Evolutionary conservation across 2,329 filamentous ascomycete genomes (phyloP).

Genomic region (Beauveria asiatica): DNA sequence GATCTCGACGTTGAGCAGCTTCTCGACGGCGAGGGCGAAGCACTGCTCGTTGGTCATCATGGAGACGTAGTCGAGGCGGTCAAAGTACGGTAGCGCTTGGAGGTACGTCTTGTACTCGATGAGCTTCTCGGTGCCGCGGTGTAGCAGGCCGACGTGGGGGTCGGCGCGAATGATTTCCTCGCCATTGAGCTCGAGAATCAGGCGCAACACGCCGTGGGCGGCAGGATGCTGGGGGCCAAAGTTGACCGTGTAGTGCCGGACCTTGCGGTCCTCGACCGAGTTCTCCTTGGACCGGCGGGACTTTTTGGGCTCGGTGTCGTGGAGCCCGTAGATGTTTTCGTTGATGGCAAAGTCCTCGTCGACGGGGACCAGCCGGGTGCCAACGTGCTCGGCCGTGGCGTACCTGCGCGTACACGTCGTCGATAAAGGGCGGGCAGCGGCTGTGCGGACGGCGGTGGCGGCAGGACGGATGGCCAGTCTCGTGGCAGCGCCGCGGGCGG

Average conservation of each 20-base stretch:
- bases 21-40: constrained; percentile 91
- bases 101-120: constrained; percentile 99
- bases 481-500: constrained; percentile 58
- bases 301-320: constrained; percentile 30
- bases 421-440: constrained; percentile 53
- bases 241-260: constrained; percentile 98
- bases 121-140: constrained; percentile 97
- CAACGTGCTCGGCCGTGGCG: constrained; percentile 42
- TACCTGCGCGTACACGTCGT: constrained; percentile 54
- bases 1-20: constrained; percentile 93
- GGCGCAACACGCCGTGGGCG: constrained; percentile 91
- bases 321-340: constrained; percentile 40
- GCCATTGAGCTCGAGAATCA: constrained; percentile 96
- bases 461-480: constrained; percentile 50
- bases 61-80: constrained; percentile 96
- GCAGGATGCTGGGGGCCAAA: constrained; percentile 98
- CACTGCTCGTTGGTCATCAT: constrained; percentile 99
- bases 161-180: constrained; percentile 96
- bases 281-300: constrained; percentile 40
- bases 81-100: constrained; percentile 96
- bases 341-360: constrained; percentile 55
- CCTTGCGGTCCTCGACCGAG: constrained; percentile 61
- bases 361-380: constrained; percentile 56
- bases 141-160: constrained; percentile 91
- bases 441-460: constrained; percentile 23